Percentiles rank a stretch among this genome's conserved stretches.
phyloP scores from a whole-genome alignment of 2,329 filamentous ascomycete species.

The Exserohilum turcica region DNA sequence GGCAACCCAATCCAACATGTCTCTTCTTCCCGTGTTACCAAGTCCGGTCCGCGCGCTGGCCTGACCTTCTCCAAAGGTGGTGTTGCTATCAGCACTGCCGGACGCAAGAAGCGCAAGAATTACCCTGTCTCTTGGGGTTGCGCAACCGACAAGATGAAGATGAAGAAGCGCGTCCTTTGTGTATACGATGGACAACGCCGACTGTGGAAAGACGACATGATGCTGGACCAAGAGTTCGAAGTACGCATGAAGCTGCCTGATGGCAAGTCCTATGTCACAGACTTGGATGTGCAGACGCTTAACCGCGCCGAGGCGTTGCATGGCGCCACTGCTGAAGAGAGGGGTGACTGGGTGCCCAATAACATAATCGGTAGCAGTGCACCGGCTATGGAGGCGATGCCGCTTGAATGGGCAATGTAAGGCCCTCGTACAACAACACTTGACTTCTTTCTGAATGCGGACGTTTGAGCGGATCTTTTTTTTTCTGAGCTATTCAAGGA shows the following conservation, averaged over 20 bases:
- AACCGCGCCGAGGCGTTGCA: constrained; percentile 85
- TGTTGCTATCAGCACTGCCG: constrained; percentile 61
- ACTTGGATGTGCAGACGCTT: constrained; percentile 88
- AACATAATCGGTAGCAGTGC: constrained; percentile 55
- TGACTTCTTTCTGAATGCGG: background rate
- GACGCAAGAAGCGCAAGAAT: constrained; percentile 89
- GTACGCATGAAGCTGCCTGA: constrained; percentile 75
- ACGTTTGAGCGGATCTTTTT: constrained; percentile 15
- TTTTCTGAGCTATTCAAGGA: background rate
- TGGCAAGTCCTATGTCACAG: constrained; percentile 82
- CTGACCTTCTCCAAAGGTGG: constrained; percentile 80
- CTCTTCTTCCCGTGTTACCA: constrained; percentile 14
- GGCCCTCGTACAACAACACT: constrained; percentile 3
- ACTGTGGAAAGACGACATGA: constrained; percentile 98
- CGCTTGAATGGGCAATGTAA: constrained; percentile 9
- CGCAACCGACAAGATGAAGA: constrained; percentile 90
- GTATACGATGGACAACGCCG: constrained; percentile 88
- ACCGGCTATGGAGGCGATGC: constrained; percentile 1
- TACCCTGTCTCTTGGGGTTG: constrained; percentile 96
- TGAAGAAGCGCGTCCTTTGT: constrained; percentile 95
- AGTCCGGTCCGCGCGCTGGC: constrained; percentile 55
- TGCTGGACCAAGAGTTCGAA: constrained; percentile 94
- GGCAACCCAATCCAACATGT: constrained; percentile 42
- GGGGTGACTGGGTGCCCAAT: constrained; percentile 80
- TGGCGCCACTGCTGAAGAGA: constrained; percentile 80